Evolutionary conservation across 371 early-diverging fungal species (phyloP), one percentile per base, ranked within the genome.

Genomic region (Mortierella polycephala): DNA sequence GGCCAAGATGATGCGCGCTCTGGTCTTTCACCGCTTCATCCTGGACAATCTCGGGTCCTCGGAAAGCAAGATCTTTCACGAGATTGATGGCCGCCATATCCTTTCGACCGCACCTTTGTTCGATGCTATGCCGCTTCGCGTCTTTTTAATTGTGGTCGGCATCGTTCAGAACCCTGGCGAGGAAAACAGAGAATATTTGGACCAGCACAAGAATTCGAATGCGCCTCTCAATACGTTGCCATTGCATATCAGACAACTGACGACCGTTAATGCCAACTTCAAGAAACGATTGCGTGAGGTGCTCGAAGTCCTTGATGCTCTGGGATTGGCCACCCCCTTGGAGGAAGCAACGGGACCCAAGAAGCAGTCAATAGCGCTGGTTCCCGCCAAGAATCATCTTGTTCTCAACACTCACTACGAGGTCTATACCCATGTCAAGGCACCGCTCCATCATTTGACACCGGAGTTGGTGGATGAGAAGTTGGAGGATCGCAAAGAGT

Each of bases 1-100:
- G 1, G 73, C 80, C 58, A 79, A 72, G 57, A 79, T 79, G 80
- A 66, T 79, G 73, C 60, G 80, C 6, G 80, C 73, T 10, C 67
- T 72, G 8, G 66, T 68, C 13, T 73, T 79, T 39, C 80, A 79
- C 30, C 73, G 73, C 16, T 66, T 72, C 52, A 40, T 79, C 14
- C 52, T 76, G 44, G 71, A 71, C 54, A 71, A 64, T 30, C 57
- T 71, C 5, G 56, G 49, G 0, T 64, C 60, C 13, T 30, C 18
- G 5, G 77, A 76, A 54, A 55, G 40, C 7, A 60, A n/a, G n/a
- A 52, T 76, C 5, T 76, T 63, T 42, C 40, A 2, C 13, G 60
- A 18, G 16, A 37, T 50, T 0, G n/a, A 2, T 42, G 14, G 14
- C 1, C 61, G 62, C 2, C 54, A 71, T 23, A 50, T 71, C 5